Evolutionary conservation across 148 eudicot genomes (phyloP), one percentile per base, ranked within the genome.

Genomic region (Rhododendron williamsianum): DNA sequence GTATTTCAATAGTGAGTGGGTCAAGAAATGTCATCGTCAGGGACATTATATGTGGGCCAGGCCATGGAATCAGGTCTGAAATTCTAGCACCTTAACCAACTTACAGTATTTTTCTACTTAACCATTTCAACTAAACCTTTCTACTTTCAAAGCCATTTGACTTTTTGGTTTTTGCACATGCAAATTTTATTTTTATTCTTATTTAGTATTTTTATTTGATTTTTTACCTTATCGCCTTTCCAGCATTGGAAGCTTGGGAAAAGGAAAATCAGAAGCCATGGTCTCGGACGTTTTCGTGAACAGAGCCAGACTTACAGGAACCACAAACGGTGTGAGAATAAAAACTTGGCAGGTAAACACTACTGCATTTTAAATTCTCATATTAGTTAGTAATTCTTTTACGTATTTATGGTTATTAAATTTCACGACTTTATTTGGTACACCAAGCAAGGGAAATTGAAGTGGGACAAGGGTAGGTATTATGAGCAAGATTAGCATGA

Each of bases 161-260:
- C 13, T 2, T 65, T 19, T 5, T 43, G 45, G 7, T 12, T 30
- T 72, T 78, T 65, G 25, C 19, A 11, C 72, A 41, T 41, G 6
- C 45, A 9, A 69, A 3, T 69, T 74, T 36, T 63, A 35, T 2
- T 9, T 1, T 35, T 8, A 9, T 63, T 9, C 8, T 45, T 80
- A 51, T 45, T n/a, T n/a, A 74, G 43, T 6, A 23, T 18, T 1
- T 43, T 25, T 8, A 27, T 10, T 80, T n/a, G 6, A 43, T 35
- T 48, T 43, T 43, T n/a, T 35, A 18, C 81, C 19, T 35, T 38
- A 78, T 65, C 45, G 1, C 36, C n/a, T 81, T 81, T 82, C 11
- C 88, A 97, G 98, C 81, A 97, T 97, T 89, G 98, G 99, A 89
- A 97, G 99, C 91, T 86, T 97, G 73, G 99, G 99, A 23, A 91